phyloP scores from a whole-genome alignment of 768 basidiomycete species.

The Pholiota conissans region DNA sequence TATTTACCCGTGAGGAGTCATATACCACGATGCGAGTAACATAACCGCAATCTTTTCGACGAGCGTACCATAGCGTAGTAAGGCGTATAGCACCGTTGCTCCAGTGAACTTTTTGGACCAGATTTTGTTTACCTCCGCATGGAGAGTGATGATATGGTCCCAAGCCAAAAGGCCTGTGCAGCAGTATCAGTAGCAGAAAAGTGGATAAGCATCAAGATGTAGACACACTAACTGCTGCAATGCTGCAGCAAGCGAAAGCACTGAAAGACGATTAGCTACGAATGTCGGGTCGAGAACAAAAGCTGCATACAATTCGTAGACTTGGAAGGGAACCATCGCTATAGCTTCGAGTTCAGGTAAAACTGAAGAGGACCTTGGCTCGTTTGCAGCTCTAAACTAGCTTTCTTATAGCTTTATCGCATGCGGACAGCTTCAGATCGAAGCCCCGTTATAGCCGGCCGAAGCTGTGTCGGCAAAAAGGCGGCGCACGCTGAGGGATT shows the following conservation, averaged over 20 bases:
- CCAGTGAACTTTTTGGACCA: slow-evolving; percentile 30
- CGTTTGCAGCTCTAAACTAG: not conserved
- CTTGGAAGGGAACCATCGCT: slow-evolving; percentile 9
- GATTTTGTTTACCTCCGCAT: slow-evolving; percentile 24
- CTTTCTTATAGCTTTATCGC: not conserved
- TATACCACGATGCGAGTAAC: slow-evolving; percentile 31
- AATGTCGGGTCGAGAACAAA: not conserved
- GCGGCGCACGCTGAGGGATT: not conserved
- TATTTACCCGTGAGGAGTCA: slow-evolving; percentile 19
- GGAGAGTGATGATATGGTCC: slow-evolving; percentile 29
- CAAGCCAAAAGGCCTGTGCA: slow-evolving; percentile 27
- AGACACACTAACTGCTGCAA: slow-evolving; percentile 28
- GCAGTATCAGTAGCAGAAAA: not conserved
- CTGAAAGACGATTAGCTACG: slow-evolving; percentile 10
- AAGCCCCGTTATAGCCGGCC: not conserved
- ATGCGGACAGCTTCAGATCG: not conserved
- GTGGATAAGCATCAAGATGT: not conserved
- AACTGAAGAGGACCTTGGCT: not conserved
- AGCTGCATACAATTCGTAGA: slow-evolving; percentile 15
- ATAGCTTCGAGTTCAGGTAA: not conserved
- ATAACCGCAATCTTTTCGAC: slow-evolving; percentile 29
- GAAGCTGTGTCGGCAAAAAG: not conserved
- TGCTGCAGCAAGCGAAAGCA: slow-evolving; percentile 31
- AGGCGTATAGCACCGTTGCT: slow-evolving; percentile 24
- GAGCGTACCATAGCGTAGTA: slow-evolving; percentile 30